Evolutionary conservation across 2,329 filamentous ascomycete genomes (phyloP).

Genomic region (Pestalotiopsis sp.): DNA sequence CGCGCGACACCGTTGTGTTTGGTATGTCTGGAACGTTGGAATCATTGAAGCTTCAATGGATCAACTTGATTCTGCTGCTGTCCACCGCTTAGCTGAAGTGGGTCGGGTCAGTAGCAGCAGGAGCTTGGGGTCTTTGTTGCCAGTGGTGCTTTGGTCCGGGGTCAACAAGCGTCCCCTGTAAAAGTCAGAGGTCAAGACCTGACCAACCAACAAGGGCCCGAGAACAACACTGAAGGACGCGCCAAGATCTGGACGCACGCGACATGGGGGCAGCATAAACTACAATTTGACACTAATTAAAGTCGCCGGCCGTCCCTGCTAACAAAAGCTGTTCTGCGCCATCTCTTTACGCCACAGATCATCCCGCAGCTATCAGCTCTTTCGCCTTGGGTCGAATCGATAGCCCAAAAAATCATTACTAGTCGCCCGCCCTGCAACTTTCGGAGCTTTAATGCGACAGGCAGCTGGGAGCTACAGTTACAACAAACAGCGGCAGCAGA

Average conservation of each 20-base stretch:
- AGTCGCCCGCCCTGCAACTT: background rate
- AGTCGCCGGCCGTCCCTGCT: background rate
- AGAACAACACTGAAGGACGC: background rate
- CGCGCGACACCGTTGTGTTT: background rate
- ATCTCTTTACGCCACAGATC: slow-evolving; percentile 8
- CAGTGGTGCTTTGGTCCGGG: background rate
- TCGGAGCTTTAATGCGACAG: background rate
- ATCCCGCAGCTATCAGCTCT: background rate
- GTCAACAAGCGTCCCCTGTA: background rate
- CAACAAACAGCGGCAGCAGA: background rate
- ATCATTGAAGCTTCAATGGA: background rate
- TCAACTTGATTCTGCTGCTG: background rate
- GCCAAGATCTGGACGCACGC: background rate
- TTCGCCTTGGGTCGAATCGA: background rate
- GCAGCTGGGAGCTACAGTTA: slow-evolving; percentile 4
- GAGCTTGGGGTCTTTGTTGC: background rate
- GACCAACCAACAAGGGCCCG: background rate
- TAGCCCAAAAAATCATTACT: slow-evolving; percentile 6
- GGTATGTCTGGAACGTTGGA: background rate
- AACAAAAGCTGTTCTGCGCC: background rate
- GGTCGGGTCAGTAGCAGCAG: background rate
- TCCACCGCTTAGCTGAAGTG: slow-evolving; percentile 1
- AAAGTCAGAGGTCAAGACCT: background rate
- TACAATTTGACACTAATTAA: background rate
- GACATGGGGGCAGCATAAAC: background rate